phyloP scores from a whole-genome alignment of 2,329 filamentous ascomycete species.

The Sporothrix brunneoviolacea region DNA sequence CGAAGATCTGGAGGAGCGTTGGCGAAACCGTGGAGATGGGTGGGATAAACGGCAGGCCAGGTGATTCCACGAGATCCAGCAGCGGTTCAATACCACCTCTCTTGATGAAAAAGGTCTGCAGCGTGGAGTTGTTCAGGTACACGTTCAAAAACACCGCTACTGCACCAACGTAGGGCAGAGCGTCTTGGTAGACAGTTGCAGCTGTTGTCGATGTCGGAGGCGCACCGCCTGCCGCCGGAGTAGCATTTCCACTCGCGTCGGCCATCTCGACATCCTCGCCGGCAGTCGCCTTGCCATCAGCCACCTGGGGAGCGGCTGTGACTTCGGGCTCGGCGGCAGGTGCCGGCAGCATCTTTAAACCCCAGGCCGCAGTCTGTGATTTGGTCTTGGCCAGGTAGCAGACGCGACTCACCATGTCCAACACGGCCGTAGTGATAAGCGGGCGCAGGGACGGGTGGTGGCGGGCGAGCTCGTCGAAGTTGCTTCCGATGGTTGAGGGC shows the following conservation, averaged over 20 bases:
- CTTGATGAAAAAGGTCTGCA: slow-evolving; percentile 69
- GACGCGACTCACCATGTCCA: slow-evolving; percentile 82
- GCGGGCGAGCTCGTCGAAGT: slow-evolving; percentile 88
- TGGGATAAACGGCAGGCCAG: slow-evolving; percentile 70
- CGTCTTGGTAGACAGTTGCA: slow-evolving; percentile 28
- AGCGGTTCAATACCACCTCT: slow-evolving; percentile 76
- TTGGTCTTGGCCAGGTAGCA: slow-evolving; percentile 65
- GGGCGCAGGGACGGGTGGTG: slow-evolving; percentile 82
- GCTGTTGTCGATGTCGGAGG: neutral
- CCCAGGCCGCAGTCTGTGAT: slow-evolving; percentile 62
- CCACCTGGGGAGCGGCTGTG: too few species aligned
- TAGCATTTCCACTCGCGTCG: slow-evolving; percentile 33
- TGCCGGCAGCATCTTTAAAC: slow-evolving; percentile 68
- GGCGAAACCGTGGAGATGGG: slow-evolving; percentile 60
- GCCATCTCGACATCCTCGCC: slow-evolving; percentile 60
- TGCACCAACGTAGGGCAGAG: slow-evolving; percentile 67
- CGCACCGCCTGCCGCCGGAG: neutral
- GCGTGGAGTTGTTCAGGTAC: slow-evolving; percentile 66
- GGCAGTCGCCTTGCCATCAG: too few species aligned
- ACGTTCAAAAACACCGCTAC: slow-evolving; percentile 67
- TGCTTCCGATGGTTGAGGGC: slow-evolving; percentile 66
- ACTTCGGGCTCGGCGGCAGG: slow-evolving; percentile 24
- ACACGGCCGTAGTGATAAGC: slow-evolving; percentile 74
- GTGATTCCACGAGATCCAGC: slow-evolving; percentile 75
- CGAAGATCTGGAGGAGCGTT: slow-evolving; percentile 66